A percentile compares a stretch with the other conserved stretches of the same genome.
Evolutionary conservation across 177 flowering plant genomes (phyloP).

Genomic region (Tripterygium wilfordii): DNA sequence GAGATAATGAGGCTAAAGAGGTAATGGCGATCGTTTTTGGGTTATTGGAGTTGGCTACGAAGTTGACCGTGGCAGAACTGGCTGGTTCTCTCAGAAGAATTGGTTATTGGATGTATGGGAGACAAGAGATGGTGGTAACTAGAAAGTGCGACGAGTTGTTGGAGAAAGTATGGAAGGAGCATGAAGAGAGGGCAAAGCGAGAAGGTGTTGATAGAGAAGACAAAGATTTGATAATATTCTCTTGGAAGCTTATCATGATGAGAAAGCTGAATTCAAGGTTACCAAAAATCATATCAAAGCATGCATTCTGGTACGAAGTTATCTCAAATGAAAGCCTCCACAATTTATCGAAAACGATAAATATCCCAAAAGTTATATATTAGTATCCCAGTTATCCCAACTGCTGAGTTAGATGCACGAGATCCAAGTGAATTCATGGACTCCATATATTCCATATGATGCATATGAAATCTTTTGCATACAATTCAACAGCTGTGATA

Average conservation of each 20-base stretch:
- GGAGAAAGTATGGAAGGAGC: slow-evolving; percentile 15
- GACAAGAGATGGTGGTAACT: slow-evolving; percentile 10
- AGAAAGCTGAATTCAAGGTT: slow-evolving; percentile 9
- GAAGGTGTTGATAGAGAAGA: slow-evolving; percentile 5
- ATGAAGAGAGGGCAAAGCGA: slow-evolving; percentile 9
- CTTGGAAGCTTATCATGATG: slow-evolving; percentile 16
- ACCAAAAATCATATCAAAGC: slow-evolving; percentile 23
- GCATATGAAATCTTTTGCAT: too few relatives aligned
- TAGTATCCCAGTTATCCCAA: too few relatives aligned
- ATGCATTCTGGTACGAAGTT: slow-evolving; percentile 12
- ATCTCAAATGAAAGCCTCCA: not conserved
- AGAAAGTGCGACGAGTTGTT: slow-evolving; percentile 16
- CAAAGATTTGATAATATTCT: slow-evolving; percentile 23
- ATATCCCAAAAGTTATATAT: too few relatives aligned
- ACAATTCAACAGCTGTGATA: too few relatives aligned
- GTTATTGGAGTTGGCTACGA: slow-evolving; percentile 14
- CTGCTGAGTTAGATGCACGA: too few relatives aligned
- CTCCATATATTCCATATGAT: too few relatives aligned
- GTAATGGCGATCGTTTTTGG: too few relatives aligned
- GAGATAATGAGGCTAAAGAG: too few relatives aligned
- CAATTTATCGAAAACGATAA: too few relatives aligned
- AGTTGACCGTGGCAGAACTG: slow-evolving; percentile 9
- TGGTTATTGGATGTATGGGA: slow-evolving; percentile 12
- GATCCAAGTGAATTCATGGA: too few relatives aligned
- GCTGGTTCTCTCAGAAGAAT: slow-evolving; percentile 13